These are phyloP conservation scores for Zalaria obscura DNA, from an alignment of 2,329 filamentous ascomycete genomes.

Conservation along the genomic window DNA sequence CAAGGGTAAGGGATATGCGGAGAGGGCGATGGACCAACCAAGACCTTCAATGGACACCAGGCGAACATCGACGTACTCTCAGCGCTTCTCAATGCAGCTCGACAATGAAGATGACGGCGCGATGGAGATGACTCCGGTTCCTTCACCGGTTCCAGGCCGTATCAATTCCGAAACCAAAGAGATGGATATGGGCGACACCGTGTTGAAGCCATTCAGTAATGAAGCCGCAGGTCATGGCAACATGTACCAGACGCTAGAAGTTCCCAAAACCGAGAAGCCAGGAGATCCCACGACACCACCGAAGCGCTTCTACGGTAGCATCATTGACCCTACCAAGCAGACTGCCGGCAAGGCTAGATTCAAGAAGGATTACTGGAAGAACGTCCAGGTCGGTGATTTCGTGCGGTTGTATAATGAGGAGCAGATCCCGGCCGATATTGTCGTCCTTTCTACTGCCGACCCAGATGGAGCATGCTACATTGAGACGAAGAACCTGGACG, in stretches of 20 bases:
- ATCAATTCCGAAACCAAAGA: constrained; percentile 26
- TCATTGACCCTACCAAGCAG: constrained; percentile 59
- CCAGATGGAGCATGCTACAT: constrained; percentile 91
- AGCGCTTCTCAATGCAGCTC: constrained; percentile 37
- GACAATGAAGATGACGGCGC: constrained; percentile 38
- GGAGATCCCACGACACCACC: constrained; percentile 30
- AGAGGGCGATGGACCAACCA: constrained; percentile 37
- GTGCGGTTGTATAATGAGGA: constrained; percentile 94
- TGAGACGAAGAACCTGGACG: constrained; percentile 95
- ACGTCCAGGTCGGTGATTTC: constrained; percentile 86
- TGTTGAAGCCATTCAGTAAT: constrained; percentile 7
- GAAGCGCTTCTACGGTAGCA: constrained; percentile 45
- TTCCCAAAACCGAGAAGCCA: constrained; percentile 12
- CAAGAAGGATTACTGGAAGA: constrained; percentile 92
- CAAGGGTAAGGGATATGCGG: constrained; percentile 34
- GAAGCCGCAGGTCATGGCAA: constrained; percentile 7
- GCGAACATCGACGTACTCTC: constrained; percentile 41
- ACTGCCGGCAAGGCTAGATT: constrained; percentile 64
- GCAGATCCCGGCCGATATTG: constrained; percentile 83
- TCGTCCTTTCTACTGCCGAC: constrained; percentile 86
- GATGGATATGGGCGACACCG: constrained; percentile 5
- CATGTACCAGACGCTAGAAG: constrained; percentile 13
- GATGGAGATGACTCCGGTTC: constrained; percentile 93
- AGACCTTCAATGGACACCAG: constrained; percentile 55
- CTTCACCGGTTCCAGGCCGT: constrained; percentile 55